Evolutionary conservation across 2,329 filamentous ascomycete genomes (phyloP), one percentile per base, ranked within the genome.

Genomic region (Knoxdaviesia capensis): DNA sequence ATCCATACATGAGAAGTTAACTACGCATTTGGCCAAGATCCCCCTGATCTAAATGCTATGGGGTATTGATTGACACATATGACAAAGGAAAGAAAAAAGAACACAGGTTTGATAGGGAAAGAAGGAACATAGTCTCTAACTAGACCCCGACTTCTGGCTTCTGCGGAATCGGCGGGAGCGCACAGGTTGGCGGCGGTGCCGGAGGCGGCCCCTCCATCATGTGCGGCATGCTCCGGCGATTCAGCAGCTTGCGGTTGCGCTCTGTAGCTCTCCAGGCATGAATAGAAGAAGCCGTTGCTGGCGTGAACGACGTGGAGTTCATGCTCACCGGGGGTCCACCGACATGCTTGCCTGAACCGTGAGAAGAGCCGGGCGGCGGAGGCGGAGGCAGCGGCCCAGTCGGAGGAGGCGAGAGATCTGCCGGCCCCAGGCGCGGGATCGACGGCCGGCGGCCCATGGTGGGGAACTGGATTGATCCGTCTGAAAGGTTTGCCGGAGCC

Each of bases 131-230:
- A 20, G 20, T 20, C 20, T 20, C 20, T 20, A 3, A 20, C 20
- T 20, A 20, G 20, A 20, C 20, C 20, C 20, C 20, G 3, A 20
- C 20, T 20, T 20, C 20, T 20, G 20, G 41, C 32, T 56, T 59
- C 37, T 50, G 55, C 5, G 68, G 69, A 35, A 72, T 60, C 0
- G 70, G 69, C 11, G 70, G 70, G 28, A 74, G 58, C 9, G 69
- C 68, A 47, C 63, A 64, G 7, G 59, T 71, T 29, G 70, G 70
- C 5, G 70, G 70, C 6, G 70, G 70, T 9, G 60, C 65, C 10
- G 63, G 68, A 1, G 69, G 69, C 31, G 68, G 68, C 1, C 65
- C 66, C 8, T 66, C 61, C 1, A 55, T 56, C 34, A 71, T 55
- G 30, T 69, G 65, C 5, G 68, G 63, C 61, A 71, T 62, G 53